Evolutionary conservation across 2,329 filamentous ascomycete genomes (phyloP).

Genomic region (Didymella pomorum): DNA sequence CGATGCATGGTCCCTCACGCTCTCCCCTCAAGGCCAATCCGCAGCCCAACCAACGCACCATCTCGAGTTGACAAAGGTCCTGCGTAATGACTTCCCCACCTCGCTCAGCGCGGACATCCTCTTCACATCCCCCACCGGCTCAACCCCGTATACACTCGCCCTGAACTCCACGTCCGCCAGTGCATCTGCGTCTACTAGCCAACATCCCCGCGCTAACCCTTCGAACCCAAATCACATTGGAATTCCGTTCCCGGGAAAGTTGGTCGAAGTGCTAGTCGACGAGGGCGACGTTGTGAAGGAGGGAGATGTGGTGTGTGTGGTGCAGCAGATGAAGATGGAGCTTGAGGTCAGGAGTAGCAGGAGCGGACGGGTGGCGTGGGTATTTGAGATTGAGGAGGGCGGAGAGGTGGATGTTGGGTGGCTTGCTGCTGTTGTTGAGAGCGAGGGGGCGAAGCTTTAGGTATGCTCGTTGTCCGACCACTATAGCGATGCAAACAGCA

Average conservation of each 20-base stretch:
- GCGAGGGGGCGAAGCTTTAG: background rate
- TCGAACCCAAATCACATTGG: constrained; percentile 61
- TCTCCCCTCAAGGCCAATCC: constrained; percentile 47
- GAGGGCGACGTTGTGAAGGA: constrained; percentile 62
- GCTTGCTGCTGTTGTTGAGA: constrained; percentile 59
- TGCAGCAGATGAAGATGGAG: constrained; percentile 76
- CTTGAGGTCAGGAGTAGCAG: constrained; percentile 65
- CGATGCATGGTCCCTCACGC: constrained; percentile 64
- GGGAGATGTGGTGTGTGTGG: constrained; percentile 65
- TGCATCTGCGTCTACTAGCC: constrained; percentile 50
- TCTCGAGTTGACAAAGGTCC: constrained; percentile 61
- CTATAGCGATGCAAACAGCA: no score
- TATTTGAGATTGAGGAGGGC: constrained; percentile 62
- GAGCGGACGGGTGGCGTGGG: constrained; percentile 60
- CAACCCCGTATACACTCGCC: constrained; percentile 55
- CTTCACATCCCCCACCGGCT: constrained; percentile 56
- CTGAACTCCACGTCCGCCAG: constrained; percentile 55
- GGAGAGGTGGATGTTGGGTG: constrained; percentile 66
- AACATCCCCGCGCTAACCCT: constrained; percentile 60
- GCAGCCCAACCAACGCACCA: constrained; percentile 54
- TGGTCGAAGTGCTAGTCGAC: constrained; percentile 67
- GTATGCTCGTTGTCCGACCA: no score
- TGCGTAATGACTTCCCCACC: constrained; percentile 67
- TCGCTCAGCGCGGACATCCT: constrained; percentile 63
- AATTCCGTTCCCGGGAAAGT: constrained; percentile 65